Evolutionary conservation across 768 basidiomycete species (phyloP), one percentile per base, ranked within the genome.

Genomic region (Dioszegia crocea): DNA sequence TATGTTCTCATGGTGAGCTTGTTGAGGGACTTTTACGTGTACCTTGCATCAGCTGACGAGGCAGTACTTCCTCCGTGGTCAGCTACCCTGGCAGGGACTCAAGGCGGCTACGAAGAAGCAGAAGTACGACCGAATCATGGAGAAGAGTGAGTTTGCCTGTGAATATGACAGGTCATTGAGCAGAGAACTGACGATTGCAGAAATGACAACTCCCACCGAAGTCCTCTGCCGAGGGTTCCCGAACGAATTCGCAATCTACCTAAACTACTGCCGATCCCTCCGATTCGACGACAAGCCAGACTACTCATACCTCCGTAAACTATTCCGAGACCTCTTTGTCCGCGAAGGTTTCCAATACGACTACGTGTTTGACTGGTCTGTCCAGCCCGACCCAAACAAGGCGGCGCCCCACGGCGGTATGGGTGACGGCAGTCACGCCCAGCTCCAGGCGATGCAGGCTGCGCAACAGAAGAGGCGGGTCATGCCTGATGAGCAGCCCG

Each of bases 71-170:
- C 87, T 99, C 65, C 91, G 94, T 64, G 96, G 94, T 48, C 88
- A 91, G 57, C 85, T 99, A 43, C 94, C 94, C 30, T 99, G 94
- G 94, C 96, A 99, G 79, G 96, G 96, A 60, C 85, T 99, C 76
- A 99, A 99, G 82, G 96, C 96, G 60, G 94, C 94, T 39, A 99
- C 96, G 60, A 99, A 99, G 90, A 99, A 99, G 85, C 96, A 99
- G 83, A 99, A 99, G 82, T 98, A 98, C 79, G 96, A 98, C 80
- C 88, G 96, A 61, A 99, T 99, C 81, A 99, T 99, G 96, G 96
- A 99, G 81, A 99, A 99, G 85, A 99, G 72, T 71, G 59, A 62
- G 72, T 70, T 26, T n/a, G n/a, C 12, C 12, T 16, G 26, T 11
- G n/a, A 26, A 26, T 6, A 2, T 8, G 4, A 48, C 14, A 8